Evolutionary conservation across 176 grass and related monocot genomes (phyloP).

Genomic region (Poa pratensis): DNA sequence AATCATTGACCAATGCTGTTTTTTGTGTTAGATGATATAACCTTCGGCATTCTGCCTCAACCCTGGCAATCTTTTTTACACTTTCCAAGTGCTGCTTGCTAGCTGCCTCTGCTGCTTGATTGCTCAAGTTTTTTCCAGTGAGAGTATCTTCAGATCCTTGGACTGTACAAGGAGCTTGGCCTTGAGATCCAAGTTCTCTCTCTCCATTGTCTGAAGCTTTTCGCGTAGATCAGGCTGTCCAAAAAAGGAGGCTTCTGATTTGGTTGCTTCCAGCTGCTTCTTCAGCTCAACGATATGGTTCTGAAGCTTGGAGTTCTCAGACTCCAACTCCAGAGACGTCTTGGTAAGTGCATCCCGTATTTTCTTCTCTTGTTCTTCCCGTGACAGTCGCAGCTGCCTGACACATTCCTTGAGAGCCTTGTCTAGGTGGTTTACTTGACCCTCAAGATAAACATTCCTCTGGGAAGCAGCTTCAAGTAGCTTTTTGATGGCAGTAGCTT

Average conservation of each 20-base stretch:
- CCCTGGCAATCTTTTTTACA: conserved; percentile 76
- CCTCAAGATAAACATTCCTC: conserved; percentile 78
- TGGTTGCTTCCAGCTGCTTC: conserved; percentile 51
- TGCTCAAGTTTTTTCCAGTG: conserved; percentile 85
- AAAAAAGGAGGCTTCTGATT: conserved; percentile 45
- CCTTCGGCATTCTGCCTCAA: conserved; percentile 91
- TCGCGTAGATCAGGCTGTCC: conserved; percentile 51
- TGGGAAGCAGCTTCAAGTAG: conserved; percentile 76
- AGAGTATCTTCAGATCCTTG: conserved; percentile 67
- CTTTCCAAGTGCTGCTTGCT: conserved; percentile 88
- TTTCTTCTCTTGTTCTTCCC: conserved; percentile 78
- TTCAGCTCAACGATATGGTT: conserved; percentile 64
- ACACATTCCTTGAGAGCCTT: conserved; percentile 93
- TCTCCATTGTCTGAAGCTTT: conserved; percentile 67
- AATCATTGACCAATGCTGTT: conserved; percentile 50
- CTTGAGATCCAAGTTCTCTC: conserved; percentile 79
- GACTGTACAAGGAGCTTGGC: conserved; percentile 63
- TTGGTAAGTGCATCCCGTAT: conserved; percentile 53
- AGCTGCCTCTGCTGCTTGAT: conserved; percentile 87
- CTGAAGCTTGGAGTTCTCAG: conserved; percentile 57
- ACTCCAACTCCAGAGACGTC: conserved; percentile 53
- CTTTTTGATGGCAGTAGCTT: conserved; percentile 69
- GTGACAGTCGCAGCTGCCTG: conserved; percentile 75
- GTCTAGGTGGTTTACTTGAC: conserved; percentile 73
- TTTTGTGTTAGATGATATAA: conserved; percentile 55